Conservation (phyloP, 768 basidiomycete species). For the Brasilioporus rufonigricans region DNA sequence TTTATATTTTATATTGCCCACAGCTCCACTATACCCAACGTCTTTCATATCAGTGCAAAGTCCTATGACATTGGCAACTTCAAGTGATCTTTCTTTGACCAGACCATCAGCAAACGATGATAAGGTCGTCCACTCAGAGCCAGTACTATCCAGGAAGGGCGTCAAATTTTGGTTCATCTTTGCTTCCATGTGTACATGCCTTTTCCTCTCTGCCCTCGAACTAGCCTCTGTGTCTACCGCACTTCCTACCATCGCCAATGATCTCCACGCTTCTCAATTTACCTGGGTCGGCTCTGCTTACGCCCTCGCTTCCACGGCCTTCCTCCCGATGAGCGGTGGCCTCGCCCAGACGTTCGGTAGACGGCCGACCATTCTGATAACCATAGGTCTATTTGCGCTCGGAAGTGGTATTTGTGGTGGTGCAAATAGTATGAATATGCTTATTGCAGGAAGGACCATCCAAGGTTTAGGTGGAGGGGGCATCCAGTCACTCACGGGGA, state of each 20-base stretch:
- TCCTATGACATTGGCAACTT: background rate
- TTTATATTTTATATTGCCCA: too few relatives aligned
- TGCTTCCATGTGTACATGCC: background rate
- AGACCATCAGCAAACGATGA: background rate
- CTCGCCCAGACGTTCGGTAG: background rate
- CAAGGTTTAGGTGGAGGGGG: conserved; percentile 1
- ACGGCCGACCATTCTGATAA: background rate
- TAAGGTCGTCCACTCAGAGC: background rate
- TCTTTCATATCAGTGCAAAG: background rate
- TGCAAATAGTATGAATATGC: background rate
- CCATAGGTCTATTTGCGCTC: background rate
- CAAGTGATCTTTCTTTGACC: background rate
- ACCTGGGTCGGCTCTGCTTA: background rate
- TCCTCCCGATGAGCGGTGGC: background rate
- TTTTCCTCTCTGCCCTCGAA: conserved; percentile 2
- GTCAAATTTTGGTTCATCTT: background rate
- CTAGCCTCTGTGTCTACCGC: background rate
- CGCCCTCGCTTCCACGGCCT: background rate
- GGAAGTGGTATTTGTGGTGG: background rate
- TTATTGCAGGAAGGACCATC: background rate
- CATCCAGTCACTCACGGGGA: background rate
- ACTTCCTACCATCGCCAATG: background rate
- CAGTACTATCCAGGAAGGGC: background rate
- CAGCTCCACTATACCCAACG: too few relatives aligned
- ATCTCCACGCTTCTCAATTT: background rate